A percentile compares a stretch with the other conserved stretches of the same genome.
phyloP scores from a whole-genome alignment of 306 rosid genomes.

The Lathyrus sativus region DNA sequence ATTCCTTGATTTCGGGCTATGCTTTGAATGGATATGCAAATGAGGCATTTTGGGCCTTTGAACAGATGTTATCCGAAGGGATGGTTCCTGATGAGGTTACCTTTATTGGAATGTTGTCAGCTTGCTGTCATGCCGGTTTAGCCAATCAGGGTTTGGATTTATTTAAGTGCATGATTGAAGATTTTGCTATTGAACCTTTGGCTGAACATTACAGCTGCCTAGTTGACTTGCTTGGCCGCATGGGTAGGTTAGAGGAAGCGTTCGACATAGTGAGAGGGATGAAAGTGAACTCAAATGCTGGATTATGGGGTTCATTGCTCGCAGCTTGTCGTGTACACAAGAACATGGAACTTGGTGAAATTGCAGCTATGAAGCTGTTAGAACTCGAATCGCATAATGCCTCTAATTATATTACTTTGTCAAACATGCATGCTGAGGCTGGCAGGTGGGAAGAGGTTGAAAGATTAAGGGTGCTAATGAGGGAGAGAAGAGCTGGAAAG shows the following conservation, averaged over 20 bases:
- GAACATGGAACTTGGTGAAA: constrained; percentile 58
- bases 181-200: constrained; percentile 57
- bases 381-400: constrained; percentile 71
- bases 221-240: constrained; percentile 75
- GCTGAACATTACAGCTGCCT: constrained; percentile 78
- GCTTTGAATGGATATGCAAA: constrained; percentile 70
- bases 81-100: constrained; percentile 67
- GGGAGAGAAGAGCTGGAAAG: constrained; percentile 60
- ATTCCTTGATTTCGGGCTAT: constrained; percentile 77
- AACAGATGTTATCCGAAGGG: constrained; percentile 54
- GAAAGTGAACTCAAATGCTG: constrained; percentile 64
- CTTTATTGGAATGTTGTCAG: constrained; percentile 70
- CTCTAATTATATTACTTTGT: constrained; percentile 73
- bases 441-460: constrained; percentile 77
- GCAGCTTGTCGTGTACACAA: constrained; percentile 64
- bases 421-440: constrained; percentile 77
- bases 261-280: constrained; percentile 52
- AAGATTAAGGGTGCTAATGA: constrained; percentile 62
- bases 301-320: constrained; percentile 79
- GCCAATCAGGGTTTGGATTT: constrained; percentile 52
- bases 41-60: constrained; percentile 59
- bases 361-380: constrained; percentile 60
- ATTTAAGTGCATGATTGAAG: constrained; percentile 63
- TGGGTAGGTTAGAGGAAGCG: constrained; percentile 80
- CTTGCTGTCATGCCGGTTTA: constrained; percentile 78